Base-by-base conservation (phyloP, 192 early-diverging fungal genomes). In the Entophlyctis helioformis region DNA sequence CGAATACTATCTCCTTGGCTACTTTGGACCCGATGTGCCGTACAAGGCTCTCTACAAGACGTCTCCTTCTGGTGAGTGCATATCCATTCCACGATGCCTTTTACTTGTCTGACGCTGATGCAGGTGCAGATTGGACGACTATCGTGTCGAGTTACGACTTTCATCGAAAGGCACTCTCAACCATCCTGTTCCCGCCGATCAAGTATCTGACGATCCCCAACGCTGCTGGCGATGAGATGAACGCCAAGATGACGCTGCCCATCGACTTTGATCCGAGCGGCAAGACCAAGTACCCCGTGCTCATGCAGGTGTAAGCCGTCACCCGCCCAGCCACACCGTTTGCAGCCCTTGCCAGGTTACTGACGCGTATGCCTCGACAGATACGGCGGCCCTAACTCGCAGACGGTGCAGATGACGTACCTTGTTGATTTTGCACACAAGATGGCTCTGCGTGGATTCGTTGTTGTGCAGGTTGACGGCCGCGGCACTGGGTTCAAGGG, bases 401-500 rank as follows among this genome's bases (percentile, higher is more conserved):
- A 98, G 65, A 51, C 79, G 28, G 67, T 67, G 22, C 24, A 32
- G 13, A 42, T 48, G 27, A 16, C 12, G 13, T 74, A 53, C 38
- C n/a, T 10, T 15, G 35, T 64, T 15, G 64, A 52, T 18, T 71
- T 70, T 34, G n/a, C n/a, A n/a, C n/a, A n/a, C n/a, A n/a, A n/a
- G n/a, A n/a, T n/a, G n/a, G n/a, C n/a, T n/a, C n/a, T n/a, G n/a
- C n/a, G 4, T 50, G 48, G 44, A 31, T 48, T 44, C 21, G 53
- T 44, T 32, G 75, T 85, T 6, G 78, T 77, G 9, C 62, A 73
- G 10, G 53, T 89, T 5, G 94, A 98, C 54, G 86, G 86, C 2
- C 74, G 94, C 24, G 92, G 94, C 32, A 96, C 94, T 1, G 90
- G 83, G 3, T 76, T 67, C 57, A 84, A 80, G 48, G 92, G 92